Conservation (phyloP, 106 monocot genomes). For the Acanthochlamys bracteata region DNA sequence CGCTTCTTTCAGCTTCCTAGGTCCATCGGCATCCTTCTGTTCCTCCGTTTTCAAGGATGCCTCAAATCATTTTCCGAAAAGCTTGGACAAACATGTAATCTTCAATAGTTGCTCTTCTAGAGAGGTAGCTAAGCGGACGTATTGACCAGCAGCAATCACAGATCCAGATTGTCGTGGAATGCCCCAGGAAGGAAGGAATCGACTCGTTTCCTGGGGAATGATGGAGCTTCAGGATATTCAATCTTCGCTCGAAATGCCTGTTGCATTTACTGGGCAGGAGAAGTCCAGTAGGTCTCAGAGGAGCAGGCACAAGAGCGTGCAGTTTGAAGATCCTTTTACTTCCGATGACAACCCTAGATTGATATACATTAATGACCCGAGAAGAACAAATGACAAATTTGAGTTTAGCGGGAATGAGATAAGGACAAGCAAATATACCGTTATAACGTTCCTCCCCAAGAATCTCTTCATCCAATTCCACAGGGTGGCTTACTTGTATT, state of each 20-base stretch:
- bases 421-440: slow-evolving; percentile 88
- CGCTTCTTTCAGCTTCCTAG: slow-evolving; percentile 16
- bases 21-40: slow-evolving; percentile 22
- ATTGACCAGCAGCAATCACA: slow-evolving; percentile 21
- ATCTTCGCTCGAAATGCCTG: slow-evolving; percentile 40
- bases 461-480: slow-evolving; percentile 97
- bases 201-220: slow-evolving; percentile 28
- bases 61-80: slow-evolving; percentile 12
- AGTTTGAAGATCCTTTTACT: slow-evolving; percentile 57
- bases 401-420: slow-evolving; percentile 98
- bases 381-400: slow-evolving; percentile 76
- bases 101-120: slow-evolving; percentile 5
- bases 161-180: slow-evolving; percentile 38
- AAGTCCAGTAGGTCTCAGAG: slow-evolving; percentile 43
- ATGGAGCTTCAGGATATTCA: slow-evolving; percentile 68
- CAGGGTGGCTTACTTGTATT: slow-evolving; percentile 85
- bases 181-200: slow-evolving; percentile 25
- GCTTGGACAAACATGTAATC: slow-evolving; percentile 3
- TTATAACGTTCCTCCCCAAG: slow-evolving; percentile 91
- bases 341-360: slow-evolving; percentile 53
- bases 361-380: slow-evolving; percentile 86
- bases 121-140: slow-evolving; percentile 5
- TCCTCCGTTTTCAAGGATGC: slow-evolving; percentile 22
- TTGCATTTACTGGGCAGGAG: slow-evolving; percentile 21
- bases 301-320: slow-evolving; percentile 43